These are phyloP conservation scores for Trypanosomatidae sp. DNA, from an alignment of 208 protist species.

Conservation along the genomic window DNA sequence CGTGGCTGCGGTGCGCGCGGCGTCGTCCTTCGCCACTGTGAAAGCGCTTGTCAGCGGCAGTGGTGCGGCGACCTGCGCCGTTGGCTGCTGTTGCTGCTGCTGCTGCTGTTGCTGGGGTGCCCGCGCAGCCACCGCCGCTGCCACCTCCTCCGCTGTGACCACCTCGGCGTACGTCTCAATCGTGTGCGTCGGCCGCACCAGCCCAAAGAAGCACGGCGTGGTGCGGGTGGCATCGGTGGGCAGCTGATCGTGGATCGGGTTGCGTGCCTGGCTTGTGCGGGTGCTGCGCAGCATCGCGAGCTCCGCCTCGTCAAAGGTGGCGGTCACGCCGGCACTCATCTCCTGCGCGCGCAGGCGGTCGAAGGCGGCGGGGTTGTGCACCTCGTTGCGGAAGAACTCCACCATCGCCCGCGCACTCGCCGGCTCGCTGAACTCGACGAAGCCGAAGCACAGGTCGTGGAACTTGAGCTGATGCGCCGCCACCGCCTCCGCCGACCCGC, in stretches of 20 bases:
- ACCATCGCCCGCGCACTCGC: conserved; percentile 83
- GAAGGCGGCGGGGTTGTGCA: conserved; percentile 45
- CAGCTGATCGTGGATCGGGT: conserved; percentile 75
- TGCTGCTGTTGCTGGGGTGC: conserved; percentile 10
- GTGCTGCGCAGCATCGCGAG: conserved; percentile 45
- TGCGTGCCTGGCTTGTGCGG: conserved; percentile 68
- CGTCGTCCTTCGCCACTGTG: neutral
- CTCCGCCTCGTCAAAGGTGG: conserved; percentile 30
- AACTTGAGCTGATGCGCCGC: conserved; percentile 25
- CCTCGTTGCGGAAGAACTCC: conserved; percentile 82
- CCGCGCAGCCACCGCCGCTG: conserved; percentile 3
- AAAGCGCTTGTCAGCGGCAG: too few relatives aligned
- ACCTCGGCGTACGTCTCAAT: conserved; percentile 20
- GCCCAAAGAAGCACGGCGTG: conserved; percentile 20
- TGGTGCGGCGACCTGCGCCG: too few relatives aligned
- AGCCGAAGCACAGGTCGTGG: conserved; percentile 64
- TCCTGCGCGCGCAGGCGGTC: conserved; percentile 39
- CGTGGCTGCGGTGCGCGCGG: too few relatives aligned
- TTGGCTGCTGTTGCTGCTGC: conserved; percentile 1
- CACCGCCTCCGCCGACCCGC: conserved; percentile 25
- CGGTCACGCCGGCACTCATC: too few relatives aligned
- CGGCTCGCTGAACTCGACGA: conserved; percentile 87
- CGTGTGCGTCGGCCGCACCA: conserved; percentile 7
- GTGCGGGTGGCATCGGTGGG: conserved; percentile 45
- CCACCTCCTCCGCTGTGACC: conserved; percentile 17